phyloP scores from a whole-genome alignment of 2,329 filamentous ascomycete species.

The Cladophialophora psammophila region DNA sequence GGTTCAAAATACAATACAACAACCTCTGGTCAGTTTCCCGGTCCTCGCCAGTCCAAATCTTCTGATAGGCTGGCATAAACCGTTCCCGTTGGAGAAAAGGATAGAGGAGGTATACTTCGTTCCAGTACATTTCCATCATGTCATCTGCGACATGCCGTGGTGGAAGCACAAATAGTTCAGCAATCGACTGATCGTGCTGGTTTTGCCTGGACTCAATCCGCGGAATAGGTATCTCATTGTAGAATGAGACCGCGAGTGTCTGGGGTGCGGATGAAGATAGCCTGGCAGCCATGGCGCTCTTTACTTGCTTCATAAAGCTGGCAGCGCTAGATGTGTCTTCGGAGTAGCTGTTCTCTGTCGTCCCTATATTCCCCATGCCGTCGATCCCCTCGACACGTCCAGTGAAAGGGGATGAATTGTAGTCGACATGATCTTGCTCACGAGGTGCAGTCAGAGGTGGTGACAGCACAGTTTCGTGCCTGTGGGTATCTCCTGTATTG shows the following conservation, averaged over 20 bases:
- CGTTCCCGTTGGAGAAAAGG: background rate
- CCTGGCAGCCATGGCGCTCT: constrained; percentile 5
- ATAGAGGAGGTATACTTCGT: constrained; percentile 6
- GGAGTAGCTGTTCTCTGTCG: constrained; percentile 1
- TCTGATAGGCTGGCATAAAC: constrained; percentile 1
- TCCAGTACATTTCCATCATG: constrained; percentile 7
- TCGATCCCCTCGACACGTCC: background rate
- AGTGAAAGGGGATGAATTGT: background rate
- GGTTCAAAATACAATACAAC: constrained; percentile 7
- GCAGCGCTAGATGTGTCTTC: constrained; percentile 6
- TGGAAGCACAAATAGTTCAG: background rate
- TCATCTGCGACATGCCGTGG: background rate
- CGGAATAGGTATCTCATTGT: background rate
- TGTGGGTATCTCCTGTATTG: background rate
- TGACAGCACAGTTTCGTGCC: background rate
- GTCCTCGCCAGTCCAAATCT: background rate
- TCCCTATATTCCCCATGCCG: constrained; percentile 8
- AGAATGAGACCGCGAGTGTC: background rate
- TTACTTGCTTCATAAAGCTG: constrained; percentile 7
- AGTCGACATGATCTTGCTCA: background rate
- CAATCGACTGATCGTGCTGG: background rate
- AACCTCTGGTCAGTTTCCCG: background rate
- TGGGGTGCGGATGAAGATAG: background rate
- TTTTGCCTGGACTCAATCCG: background rate
- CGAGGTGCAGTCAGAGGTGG: background rate